phyloP scores from a whole-genome alignment of 202 grass and related monocot species.

The Hordeum pubiflorum region DNA sequence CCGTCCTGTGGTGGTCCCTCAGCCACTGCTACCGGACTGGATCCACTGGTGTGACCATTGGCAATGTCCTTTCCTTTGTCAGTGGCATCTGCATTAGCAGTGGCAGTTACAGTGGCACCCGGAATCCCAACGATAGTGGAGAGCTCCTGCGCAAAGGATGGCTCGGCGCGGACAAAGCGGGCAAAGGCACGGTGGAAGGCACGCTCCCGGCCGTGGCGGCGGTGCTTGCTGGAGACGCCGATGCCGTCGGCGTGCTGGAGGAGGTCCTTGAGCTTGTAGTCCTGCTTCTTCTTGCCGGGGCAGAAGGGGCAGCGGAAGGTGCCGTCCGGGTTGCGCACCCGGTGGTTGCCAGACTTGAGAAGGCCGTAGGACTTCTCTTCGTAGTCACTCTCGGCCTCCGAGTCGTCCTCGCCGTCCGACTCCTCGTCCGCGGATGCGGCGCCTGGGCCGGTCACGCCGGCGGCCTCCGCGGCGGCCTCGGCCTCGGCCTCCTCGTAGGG shows the following conservation, averaged over 20 bases:
- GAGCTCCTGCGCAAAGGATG: conserved; percentile 11
- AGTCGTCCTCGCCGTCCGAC: conserved; percentile 51
- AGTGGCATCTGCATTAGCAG: neutral
- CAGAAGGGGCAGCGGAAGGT: conserved; percentile 89
- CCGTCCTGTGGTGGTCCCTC: conserved; percentile 11
- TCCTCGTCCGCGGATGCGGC: conserved; percentile 10
- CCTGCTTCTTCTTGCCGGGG: conserved; percentile 90
- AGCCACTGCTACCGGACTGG: neutral
- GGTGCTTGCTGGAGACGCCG: conserved; percentile 65
- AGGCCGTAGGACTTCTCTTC: conserved; percentile 55
- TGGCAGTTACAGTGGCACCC: neutral
- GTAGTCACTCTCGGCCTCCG: conserved; percentile 66
- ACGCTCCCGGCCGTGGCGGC: conserved; percentile 55
- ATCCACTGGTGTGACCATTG: neutral
- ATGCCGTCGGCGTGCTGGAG: conserved; percentile 82
- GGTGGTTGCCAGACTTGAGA: conserved; percentile 54
- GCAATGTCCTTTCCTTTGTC: neutral
- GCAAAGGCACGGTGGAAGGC: conserved; percentile 79
- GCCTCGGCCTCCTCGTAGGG: conserved; percentile 53
- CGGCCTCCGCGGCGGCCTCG: conserved; percentile 35
- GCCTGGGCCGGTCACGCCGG: conserved; percentile 12
- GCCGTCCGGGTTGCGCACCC: conserved; percentile 68
- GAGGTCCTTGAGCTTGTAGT: conserved; percentile 83
- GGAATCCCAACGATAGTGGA: neutral
- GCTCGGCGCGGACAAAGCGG: conserved; percentile 41